Percentiles rank a stretch among this genome's conserved stretches.
phyloP scores from a whole-genome alignment of 2,329 filamentous ascomycete genomes.

The Hymenoscyphus salicellus region DNA sequence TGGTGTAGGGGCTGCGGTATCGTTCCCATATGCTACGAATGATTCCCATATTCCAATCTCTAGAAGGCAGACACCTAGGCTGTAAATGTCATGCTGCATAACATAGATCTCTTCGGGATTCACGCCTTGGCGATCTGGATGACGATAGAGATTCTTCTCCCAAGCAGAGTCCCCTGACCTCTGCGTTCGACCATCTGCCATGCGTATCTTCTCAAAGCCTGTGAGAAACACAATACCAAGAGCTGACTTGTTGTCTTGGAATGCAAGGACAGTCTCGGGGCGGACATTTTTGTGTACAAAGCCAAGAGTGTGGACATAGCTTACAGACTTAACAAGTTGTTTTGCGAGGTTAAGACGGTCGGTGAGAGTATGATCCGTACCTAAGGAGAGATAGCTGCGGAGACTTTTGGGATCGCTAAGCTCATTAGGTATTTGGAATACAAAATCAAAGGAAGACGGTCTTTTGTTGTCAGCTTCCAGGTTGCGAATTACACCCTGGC shows the following conservation, averaged over 20 bases:
- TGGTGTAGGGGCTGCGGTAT: not conserved
- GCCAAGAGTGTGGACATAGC: not conserved
- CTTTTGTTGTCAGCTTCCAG: not conserved
- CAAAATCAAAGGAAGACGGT: not conserved
- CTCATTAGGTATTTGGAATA: not conserved
- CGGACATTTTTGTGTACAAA: constrained; percentile 5
- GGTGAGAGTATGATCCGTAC: too few species aligned
- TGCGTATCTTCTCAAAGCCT: constrained; percentile 20
- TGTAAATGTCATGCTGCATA: constrained; percentile 30
- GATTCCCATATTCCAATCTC: constrained; percentile 25
- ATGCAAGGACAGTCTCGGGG: not conserved
- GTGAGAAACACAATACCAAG: constrained; percentile 12
- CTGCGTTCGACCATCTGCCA: constrained; percentile 14
- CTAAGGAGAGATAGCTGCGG: not conserved
- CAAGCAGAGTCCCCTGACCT: constrained; percentile 16
- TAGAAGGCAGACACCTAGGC: constrained; percentile 22
- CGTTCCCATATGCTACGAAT: constrained; percentile 13
- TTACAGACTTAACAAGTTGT: not conserved
- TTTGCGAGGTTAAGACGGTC: not conserved
- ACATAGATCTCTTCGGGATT: constrained; percentile 17
- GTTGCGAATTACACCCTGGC: not conserved
- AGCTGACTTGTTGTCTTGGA: not conserved
- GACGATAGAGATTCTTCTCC: constrained; percentile 24
- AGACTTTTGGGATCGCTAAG: not conserved
- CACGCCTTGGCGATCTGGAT: constrained; percentile 22